Conservation (phyloP, 192 early-diverging fungal species). For the Piromyces sp. region DNA sequence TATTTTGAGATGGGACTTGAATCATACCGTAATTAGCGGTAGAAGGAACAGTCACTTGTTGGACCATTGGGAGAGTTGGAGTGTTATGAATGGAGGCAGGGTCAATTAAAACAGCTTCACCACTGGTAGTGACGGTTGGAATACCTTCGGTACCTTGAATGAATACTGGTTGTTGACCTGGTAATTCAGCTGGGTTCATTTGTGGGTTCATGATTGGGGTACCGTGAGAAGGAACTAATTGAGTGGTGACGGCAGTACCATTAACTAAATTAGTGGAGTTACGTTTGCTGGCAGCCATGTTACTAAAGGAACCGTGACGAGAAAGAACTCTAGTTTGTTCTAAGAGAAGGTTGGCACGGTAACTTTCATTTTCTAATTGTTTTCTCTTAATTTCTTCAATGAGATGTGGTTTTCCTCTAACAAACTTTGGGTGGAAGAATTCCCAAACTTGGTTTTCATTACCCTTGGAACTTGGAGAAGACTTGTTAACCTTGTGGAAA, state of each 20-base stretch:
- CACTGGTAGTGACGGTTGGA: not conserved
- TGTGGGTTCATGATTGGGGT: not conserved
- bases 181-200: not conserved
- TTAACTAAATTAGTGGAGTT: too few species aligned
- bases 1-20: not conserved
- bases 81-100: not conserved
- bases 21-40: not conserved
- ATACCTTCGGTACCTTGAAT: not conserved
- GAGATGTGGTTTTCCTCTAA: constrained; percentile 54
- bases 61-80: not conserved
- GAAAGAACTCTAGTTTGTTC: not conserved
- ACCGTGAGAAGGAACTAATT: not conserved
- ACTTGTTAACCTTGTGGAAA: constrained; percentile 87
- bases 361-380: not conserved
- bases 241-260: too few species aligned
- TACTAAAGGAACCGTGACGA: not conserved
- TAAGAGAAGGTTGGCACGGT: not conserved
- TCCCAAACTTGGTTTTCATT: constrained; percentile 87
- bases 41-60: not conserved
- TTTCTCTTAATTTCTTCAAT: constrained; percentile 74
- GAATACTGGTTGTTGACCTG: not conserved
- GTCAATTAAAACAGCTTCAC: not conserved
- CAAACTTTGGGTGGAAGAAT: constrained; percentile 68
- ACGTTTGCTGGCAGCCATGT: too few species aligned
- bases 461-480: constrained; percentile 55